Percentiles rank a stretch among this genome's conserved stretches.
These are phyloP conservation scores for Lipomyces sp. DNA, from an alignment of 805 yeast species.

Conservation along the genomic window DNA sequence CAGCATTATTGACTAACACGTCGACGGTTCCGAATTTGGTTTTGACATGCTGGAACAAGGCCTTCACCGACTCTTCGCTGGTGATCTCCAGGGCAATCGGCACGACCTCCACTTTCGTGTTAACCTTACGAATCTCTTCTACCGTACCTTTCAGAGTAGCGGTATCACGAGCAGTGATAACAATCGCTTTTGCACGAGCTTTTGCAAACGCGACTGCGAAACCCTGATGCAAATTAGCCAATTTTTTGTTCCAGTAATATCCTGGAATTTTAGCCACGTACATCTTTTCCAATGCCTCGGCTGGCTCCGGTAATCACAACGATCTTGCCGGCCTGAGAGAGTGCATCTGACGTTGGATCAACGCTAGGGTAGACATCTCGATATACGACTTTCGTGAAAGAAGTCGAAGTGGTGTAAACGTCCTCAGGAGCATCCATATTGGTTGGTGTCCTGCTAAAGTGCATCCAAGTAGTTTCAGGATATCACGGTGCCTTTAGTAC, in stretches of 20 bases:
- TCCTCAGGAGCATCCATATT: neutral
- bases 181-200: constrained; percentile 4
- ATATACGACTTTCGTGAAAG: constrained; percentile 3
- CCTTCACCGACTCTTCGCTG: constrained; percentile 2
- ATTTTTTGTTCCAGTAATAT: too few species aligned
- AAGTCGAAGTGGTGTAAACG: neutral
- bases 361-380: constrained; percentile 2
- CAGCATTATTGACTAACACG: constrained; percentile 6
- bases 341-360: constrained; percentile 1
- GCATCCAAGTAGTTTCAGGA: too few species aligned
- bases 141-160: constrained; percentile 2
- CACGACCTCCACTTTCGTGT: neutral
- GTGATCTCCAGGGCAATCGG: constrained; percentile 2
- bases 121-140: constrained; percentile 6
- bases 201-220: constrained; percentile 3
- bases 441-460: too few species aligned
- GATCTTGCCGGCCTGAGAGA: constrained; percentile 5
- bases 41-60: constrained; percentile 8
- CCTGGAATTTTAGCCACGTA: neutral
- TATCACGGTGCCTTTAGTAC: too few species aligned
- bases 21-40: constrained; percentile 1
- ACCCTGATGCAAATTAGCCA: neutral
- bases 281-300: constrained; percentile 6
- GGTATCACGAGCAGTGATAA: constrained; percentile 4
- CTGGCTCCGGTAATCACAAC: constrained; percentile 8